phyloP scores from a whole-genome alignment of 768 basidiomycete genomes.

The Termitomyces sp. region DNA sequence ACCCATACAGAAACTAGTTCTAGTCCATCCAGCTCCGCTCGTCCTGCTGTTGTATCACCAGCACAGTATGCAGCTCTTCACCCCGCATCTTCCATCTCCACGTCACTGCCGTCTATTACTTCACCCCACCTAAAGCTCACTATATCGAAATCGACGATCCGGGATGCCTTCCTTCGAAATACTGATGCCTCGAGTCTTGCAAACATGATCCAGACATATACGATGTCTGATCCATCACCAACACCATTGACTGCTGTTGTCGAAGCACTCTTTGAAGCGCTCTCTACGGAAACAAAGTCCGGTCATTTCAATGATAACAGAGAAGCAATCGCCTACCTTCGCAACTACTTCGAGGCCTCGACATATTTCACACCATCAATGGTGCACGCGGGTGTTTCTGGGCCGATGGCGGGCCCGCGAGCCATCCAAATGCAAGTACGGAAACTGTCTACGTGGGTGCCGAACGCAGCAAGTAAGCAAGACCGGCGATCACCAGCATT shows the following conservation, averaged over 20 bases:
- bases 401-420: constrained; percentile 49
- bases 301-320: constrained; percentile 25
- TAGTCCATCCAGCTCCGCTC: constrained; percentile 28
- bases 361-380: constrained; percentile 42
- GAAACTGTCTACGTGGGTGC: constrained; percentile 50
- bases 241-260: constrained; percentile 47
- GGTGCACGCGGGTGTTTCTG: constrained; percentile 49
- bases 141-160: constrained; percentile 30
- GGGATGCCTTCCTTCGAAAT: constrained; percentile 43
- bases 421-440: constrained; percentile 57
- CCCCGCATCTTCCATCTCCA: constrained; percentile 23
- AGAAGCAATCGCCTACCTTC: constrained; percentile 37
- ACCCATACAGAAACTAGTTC: constrained; percentile 30
- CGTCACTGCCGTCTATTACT: constrained; percentile 16
- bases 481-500: constrained; percentile 6
- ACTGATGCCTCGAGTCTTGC: constrained; percentile 45
- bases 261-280: constrained; percentile 51
- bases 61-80: constrained; percentile 40
- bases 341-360: constrained; percentile 49
- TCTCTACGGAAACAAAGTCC: constrained; percentile 29
- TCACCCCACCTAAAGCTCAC: constrained; percentile 18
- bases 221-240: constrained; percentile 40
- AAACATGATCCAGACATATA: constrained; percentile 48
- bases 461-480: constrained; percentile 19
- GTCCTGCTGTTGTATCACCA: constrained; percentile 27